Evolutionary conservation across 257 asterid genomes (phyloP).

Genomic region (Petunia secreta): DNA sequence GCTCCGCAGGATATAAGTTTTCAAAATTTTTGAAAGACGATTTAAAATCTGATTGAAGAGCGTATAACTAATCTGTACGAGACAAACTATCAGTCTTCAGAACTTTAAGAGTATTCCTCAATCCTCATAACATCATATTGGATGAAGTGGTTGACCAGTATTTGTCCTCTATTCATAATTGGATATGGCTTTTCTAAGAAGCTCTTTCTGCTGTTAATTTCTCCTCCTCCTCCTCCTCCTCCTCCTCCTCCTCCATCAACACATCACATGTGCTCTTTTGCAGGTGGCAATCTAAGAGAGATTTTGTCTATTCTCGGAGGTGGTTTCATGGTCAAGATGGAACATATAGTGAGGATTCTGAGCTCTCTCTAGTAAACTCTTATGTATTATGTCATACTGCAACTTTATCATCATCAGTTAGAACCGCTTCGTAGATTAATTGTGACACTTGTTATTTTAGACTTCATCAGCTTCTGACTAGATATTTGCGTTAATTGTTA

Average conservation of each 20-base stretch:
- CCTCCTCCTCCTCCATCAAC: slow-evolving; percentile 28
- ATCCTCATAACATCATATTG: slow-evolving; percentile 6
- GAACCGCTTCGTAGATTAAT: slow-evolving; percentile 26
- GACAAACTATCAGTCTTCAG: slow-evolving; percentile 1
- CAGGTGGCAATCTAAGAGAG: slow-evolving; percentile 96
- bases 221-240: slow-evolving; percentile 35
- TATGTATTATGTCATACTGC: not conserved
- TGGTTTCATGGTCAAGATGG: slow-evolving; percentile 99
- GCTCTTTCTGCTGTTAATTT: slow-evolving; percentile 18
- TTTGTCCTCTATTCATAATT: not conserved
- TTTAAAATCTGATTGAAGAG: slow-evolving; percentile 12
- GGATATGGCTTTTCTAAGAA: slow-evolving; percentile 24
- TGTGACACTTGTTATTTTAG: not conserved
- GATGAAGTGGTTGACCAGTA: slow-evolving; percentile 17
- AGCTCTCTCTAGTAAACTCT: not conserved
- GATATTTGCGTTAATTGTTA: not conserved
- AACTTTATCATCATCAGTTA: not conserved
- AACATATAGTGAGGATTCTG: slow-evolving; percentile 74
- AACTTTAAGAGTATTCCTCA: not conserved
- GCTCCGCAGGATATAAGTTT: not conserved
- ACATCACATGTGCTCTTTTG: slow-evolving; percentile 30
- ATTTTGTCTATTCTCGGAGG: slow-evolving; percentile 91
- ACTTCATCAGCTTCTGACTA: not conserved
- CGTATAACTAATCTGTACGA: not conserved
- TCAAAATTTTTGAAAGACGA: not conserved